Percentiles rank a stretch among this genome's conserved stretches.
These are phyloP conservation scores for Rubia tinctorum DNA, from an alignment of 305 asterid genomes.

Conservation along the genomic window DNA sequence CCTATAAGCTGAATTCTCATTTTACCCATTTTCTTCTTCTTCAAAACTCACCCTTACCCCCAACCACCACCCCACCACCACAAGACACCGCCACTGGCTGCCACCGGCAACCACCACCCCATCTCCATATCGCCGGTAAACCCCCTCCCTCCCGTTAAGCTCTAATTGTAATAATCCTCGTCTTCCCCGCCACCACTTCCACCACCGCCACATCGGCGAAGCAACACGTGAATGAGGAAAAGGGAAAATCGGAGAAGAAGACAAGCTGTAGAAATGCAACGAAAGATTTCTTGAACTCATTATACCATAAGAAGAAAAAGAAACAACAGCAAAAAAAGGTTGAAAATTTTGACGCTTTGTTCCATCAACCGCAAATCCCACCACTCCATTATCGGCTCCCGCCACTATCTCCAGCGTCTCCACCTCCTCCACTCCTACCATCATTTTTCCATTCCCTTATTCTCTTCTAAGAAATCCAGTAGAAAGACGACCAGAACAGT, in stretches of 20 bases:
- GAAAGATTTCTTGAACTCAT: conserved; percentile 67
- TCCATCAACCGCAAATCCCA: conserved; percentile 48
- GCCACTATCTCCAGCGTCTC: conserved; percentile 40
- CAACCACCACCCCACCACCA: too few relatives aligned
- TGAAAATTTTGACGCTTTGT: conserved; percentile 59
- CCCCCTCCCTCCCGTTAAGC: too few relatives aligned
- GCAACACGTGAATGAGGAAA: conserved; percentile 31
- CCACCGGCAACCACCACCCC: too few relatives aligned
- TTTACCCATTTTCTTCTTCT: too few relatives aligned
- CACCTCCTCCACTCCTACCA: conserved; percentile 42
- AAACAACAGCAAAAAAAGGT: conserved; percentile 60
- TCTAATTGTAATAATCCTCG: too few relatives aligned
- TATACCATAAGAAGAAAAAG: conserved; percentile 66
- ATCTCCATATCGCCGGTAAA: too few relatives aligned
- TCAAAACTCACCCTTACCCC: too few relatives aligned
- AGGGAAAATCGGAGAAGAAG: conserved; percentile 44
- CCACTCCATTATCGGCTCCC: conserved; percentile 35
- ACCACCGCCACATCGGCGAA: conserved; percentile 34
- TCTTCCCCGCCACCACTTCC: too few relatives aligned
- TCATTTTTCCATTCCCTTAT: conserved; percentile 45
- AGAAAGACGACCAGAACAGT: conserved; percentile 46
- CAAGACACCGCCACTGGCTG: too few relatives aligned
- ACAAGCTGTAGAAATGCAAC: conserved; percentile 60
- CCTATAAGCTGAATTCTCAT: too few relatives aligned
- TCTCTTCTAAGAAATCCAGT: conserved; percentile 56